Base-by-base conservation (phyloP, 169 alveolate species). In the Plasmodium malariae region DNA sequence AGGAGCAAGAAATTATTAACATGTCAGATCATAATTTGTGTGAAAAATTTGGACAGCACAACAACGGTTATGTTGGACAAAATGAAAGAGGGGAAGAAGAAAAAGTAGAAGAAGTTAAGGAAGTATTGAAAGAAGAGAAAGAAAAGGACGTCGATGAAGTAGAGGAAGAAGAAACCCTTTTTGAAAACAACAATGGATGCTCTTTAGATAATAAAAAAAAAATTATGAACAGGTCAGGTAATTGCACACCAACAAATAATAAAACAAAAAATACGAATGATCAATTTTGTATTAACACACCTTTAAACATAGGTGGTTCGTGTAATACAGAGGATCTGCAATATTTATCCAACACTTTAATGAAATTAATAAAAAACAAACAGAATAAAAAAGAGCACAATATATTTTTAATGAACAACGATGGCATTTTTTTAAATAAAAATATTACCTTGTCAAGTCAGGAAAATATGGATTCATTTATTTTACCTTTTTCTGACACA, bases 291-390 rank as follows among this genome's bases (percentile, higher is more conserved):
- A 24, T 12, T 5, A 28, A 40, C 12, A 40, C n/a, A 26, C 21
- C 32, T 24, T 21, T 12, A 45, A 54, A 74, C 43, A 59, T 59
- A 24, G 65, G n/a, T 48, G 24, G 24, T 28, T 45, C 24, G 19
- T 11, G n/a, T 36, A 54, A 37, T 36, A 21, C 17, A 0, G 11
- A 55, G 60, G 74, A 85, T 60, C 17, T 85, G 59, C 92, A 85
- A 73, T 85, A 67, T 45, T 71, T 85, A 26, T 85, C 92, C 30
- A 85, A 85, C 51, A 85, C 92, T 0, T 45, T 85, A 60, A 85
- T 85, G 86, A 85, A 85, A 69, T 85, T 85, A 32, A 85, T 69
- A 57, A 85, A 85, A 85, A 85, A 85, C 36, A 85, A 85, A 85
- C 32, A 59, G 14, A 85, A 48, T 14, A 69, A 85, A 69, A 85